Percentiles rank a stretch among this genome's conserved stretches.
Conservation (phyloP, 371 early-diverging fungal species). For the Conidiobolus incongruus region DNA sequence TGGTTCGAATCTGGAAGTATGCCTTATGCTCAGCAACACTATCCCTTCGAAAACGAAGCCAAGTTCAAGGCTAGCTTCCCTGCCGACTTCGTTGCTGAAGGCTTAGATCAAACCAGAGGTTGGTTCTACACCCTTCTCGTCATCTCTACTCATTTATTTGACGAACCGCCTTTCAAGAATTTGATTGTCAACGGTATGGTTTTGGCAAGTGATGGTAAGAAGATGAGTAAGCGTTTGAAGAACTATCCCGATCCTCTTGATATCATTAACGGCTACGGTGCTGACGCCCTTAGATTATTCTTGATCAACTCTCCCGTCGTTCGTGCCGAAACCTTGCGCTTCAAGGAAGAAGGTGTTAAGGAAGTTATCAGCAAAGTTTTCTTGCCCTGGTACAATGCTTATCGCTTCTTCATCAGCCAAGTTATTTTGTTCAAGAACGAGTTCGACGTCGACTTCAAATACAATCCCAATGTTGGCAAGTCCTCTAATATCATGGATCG, state of each 20-base stretch:
- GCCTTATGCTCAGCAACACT: constrained; percentile 99
- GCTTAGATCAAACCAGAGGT: constrained; percentile 99
- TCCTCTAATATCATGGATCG: constrained; percentile 88
- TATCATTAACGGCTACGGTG: constrained; percentile 86
- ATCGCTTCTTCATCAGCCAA: constrained; percentile 90
- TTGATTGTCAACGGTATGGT: constrained; percentile 98
- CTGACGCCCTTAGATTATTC: constrained; percentile 95
- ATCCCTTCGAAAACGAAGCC: constrained; percentile 93
- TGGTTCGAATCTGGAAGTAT: constrained; percentile 98
- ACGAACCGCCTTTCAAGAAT: constrained; percentile 98
- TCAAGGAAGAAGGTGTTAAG: constrained; percentile 98
- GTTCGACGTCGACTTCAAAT: constrained; percentile 48
- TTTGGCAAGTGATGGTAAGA: constrained; percentile 97
- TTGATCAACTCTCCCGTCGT: constrained; percentile 99
- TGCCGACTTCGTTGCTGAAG: constrained; percentile 99
- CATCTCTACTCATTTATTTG: constrained; percentile 95
- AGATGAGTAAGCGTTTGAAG: constrained; percentile 99
- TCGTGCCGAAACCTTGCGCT: constrained; percentile 90
- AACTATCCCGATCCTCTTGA: constrained; percentile 97
- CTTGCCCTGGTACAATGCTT: constrained; percentile 98
- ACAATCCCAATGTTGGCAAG: constrained; percentile 37
- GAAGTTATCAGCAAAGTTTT: constrained; percentile 89
- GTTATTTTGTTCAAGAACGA: constrained; percentile 77
- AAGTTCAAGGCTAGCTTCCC: constrained; percentile 82
- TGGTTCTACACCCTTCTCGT: constrained; percentile 99